Evolutionary conservation across 495 filamentous ascomycete genomes (phyloP).

Genomic region (Penicillium argentinense): DNA sequence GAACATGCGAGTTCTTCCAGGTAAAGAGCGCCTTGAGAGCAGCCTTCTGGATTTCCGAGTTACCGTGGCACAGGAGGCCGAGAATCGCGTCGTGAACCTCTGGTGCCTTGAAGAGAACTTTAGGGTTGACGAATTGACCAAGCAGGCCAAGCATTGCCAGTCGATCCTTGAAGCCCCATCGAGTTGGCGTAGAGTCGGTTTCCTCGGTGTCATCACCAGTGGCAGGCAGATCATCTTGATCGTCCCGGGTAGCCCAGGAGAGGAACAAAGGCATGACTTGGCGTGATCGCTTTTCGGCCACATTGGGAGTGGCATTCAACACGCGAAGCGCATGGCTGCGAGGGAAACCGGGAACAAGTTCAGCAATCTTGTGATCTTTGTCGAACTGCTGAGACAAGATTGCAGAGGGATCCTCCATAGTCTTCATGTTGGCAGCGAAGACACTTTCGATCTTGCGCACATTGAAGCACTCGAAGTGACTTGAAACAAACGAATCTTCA

Average conservation of each 20-base stretch:
- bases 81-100: slow-evolving; percentile 76
- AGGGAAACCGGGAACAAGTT: slow-evolving; percentile 46
- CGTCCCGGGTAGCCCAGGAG: slow-evolving; percentile 62
- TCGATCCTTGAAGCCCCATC: slow-evolving; percentile 69
- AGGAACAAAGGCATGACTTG: slow-evolving; percentile 83
- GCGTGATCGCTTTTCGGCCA: slow-evolving; percentile 85
- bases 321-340: slow-evolving; percentile 78
- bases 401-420: slow-evolving; percentile 17
- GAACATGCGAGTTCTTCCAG: slow-evolving; percentile 78
- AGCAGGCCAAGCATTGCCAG: slow-evolving; percentile 81
- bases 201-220: slow-evolving; percentile 22
- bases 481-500: slow-evolving; percentile 29
- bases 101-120: slow-evolving; percentile 71
- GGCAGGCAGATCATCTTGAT: slow-evolving; percentile 45
- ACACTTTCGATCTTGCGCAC: slow-evolving; percentile 54
- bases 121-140: slow-evolving; percentile 79
- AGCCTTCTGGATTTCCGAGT: slow-evolving; percentile 81
- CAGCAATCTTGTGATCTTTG: slow-evolving; percentile 31
- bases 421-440: slow-evolving; percentile 32
- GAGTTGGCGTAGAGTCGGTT: slow-evolving; percentile 23
- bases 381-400: slow-evolving; percentile 34
- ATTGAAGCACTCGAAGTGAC: slow-evolving; percentile 81
- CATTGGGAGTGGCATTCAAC: slow-evolving; percentile 64
- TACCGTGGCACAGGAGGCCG: slow-evolving; percentile 76
- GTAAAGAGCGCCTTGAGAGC: slow-evolving; percentile 82